phyloP scores from a whole-genome alignment of 2,329 filamentous ascomycete genomes.

The Monascus ruber region DNA sequence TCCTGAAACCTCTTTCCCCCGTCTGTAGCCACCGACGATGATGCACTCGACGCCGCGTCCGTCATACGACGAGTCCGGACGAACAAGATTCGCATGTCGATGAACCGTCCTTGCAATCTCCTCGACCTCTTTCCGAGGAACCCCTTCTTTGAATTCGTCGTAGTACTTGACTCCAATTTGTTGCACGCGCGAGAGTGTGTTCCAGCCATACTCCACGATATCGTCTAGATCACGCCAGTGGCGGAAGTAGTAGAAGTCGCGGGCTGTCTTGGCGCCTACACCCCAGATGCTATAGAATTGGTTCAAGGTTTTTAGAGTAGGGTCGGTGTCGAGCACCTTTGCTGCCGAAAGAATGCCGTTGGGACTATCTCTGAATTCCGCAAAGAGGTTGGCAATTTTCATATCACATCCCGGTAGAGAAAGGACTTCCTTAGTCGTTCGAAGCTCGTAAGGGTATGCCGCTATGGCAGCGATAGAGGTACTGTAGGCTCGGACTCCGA shows the following conservation, averaged over 20 bases:
- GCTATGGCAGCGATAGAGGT: constrained; percentile 73
- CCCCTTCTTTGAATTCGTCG: constrained; percentile 64
- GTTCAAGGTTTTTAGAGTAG: constrained; percentile 52
- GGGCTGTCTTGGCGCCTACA: constrained; percentile 71
- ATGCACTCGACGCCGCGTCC: constrained; percentile 43
- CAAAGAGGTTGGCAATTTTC: constrained; percentile 67
- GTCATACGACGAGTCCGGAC: constrained; percentile 32
- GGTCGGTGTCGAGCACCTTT: constrained; percentile 51
- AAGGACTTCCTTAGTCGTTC: constrained; percentile 31
- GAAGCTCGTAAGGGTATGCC: constrained; percentile 59
- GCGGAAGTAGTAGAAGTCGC: constrained; percentile 64
- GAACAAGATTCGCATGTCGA: constrained; percentile 53
- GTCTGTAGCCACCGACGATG: constrained; percentile 70
- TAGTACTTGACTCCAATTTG: constrained; percentile 94
- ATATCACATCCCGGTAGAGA: constrained; percentile 65
- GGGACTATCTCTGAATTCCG: constrained; percentile 54
- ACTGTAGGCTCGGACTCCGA: constrained; percentile 77
- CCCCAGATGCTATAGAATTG: constrained; percentile 82
- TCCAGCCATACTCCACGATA: constrained; percentile 73
- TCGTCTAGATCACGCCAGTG: constrained; percentile 80
- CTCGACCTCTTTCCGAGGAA: constrained; percentile 64
- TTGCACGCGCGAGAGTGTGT: constrained; percentile 61
- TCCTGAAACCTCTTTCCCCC: constrained; percentile 60
- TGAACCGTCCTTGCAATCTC: constrained; percentile 54
- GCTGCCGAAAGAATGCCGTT: constrained; percentile 53